A percentile compares a stretch with the other conserved stretches of the same genome.
Evolutionary conservation across 768 basidiomycete genomes (phyloP).

Genomic region (Rhodotorula paludigena): DNA sequence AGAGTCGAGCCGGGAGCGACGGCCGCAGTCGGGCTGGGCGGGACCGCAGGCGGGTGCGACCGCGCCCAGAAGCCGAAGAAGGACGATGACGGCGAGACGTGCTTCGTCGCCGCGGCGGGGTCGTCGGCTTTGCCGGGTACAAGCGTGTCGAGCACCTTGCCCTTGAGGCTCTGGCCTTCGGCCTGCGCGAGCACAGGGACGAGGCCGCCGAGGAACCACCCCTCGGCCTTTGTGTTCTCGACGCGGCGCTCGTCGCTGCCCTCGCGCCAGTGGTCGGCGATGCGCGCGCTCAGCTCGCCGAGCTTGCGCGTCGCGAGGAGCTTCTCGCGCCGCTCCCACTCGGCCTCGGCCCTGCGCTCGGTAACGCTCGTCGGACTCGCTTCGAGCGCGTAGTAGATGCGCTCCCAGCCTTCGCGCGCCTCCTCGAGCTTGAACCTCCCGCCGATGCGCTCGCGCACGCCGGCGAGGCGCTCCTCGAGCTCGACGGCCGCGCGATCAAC

Average conservation of each 20-base stretch:
- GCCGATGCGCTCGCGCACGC: conserved; percentile 36
- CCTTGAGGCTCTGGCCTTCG: background rate
- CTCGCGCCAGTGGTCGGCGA: conserved; percentile 26
- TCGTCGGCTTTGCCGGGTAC: background rate
- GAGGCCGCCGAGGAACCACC: conserved; percentile 27
- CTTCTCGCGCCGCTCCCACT: conserved; percentile 28
- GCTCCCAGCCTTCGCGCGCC: conserved; percentile 38
- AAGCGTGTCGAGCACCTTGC: conserved; percentile 8
- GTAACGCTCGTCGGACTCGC: conserved; percentile 4
- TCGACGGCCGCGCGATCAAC: conserved; percentile 38
- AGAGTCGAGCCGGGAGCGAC: conserved; percentile 5
- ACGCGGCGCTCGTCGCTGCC: conserved; percentile 13
- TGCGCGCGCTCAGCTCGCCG: conserved; percentile 29
- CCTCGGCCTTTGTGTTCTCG: conserved; percentile 19
- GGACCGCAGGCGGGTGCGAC: conserved; percentile 22
- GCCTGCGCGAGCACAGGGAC: background rate
- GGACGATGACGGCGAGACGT: conserved; percentile 16
- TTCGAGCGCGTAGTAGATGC: conserved; percentile 26
- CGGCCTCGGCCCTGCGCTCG: background rate
- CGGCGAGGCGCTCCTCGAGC: conserved; percentile 39
- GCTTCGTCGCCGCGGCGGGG: background rate
- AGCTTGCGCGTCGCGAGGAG: conserved; percentile 32
- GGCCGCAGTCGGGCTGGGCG: background rate
- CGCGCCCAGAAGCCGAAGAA: conserved; percentile 39
- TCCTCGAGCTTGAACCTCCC: conserved; percentile 25